A percentile compares a stretch with the other conserved stretches of the same genome.
phyloP scores from a whole-genome alignment of 257 asterid genomes.

The Mentha longifolia region DNA sequence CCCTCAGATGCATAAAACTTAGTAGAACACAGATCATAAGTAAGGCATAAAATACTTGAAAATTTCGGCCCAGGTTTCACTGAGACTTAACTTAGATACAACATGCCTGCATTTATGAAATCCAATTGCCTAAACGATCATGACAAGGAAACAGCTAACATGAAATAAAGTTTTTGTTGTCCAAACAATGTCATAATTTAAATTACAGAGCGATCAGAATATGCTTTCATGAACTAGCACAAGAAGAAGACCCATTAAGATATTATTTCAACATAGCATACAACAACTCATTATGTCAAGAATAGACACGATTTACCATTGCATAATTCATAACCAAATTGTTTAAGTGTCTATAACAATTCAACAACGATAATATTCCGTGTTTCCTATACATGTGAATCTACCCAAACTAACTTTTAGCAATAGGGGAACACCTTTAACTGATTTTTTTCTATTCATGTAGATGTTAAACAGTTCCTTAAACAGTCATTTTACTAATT shows the following conservation, averaged over 20 bases:
- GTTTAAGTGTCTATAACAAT: background rate
- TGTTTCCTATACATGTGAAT: too few relatives aligned
- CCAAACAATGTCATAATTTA: too few relatives aligned
- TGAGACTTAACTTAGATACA: constrained; percentile 5
- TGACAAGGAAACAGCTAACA: background rate
- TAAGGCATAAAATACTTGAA: background rate
- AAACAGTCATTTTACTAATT: too few relatives aligned
- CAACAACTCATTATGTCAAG: background rate
- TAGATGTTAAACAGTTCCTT: constrained; percentile 9
- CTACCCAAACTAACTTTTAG: constrained; percentile 1
- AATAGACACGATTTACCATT: constrained; percentile 1
- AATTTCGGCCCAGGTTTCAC: background rate
- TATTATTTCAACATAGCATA: background rate
- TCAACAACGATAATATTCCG: constrained; percentile 10
- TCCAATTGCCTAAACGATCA: constrained; percentile 8
- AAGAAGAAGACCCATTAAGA: background rate
- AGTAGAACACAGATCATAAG: constrained; percentile 2
- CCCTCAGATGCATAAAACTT: constrained; percentile 28
- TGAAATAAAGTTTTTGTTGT: constrained; percentile 9
- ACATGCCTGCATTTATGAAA: constrained; percentile 12
- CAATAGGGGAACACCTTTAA: constrained; percentile 2
- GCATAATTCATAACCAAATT: background rate
- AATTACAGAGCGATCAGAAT: too few relatives aligned
- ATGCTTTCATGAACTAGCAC: too few relatives aligned
- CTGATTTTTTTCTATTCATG: background rate